Conservation (phyloP, 225 moss, liverwort and hornwort genomes). For the Climacium dendroides region DNA sequence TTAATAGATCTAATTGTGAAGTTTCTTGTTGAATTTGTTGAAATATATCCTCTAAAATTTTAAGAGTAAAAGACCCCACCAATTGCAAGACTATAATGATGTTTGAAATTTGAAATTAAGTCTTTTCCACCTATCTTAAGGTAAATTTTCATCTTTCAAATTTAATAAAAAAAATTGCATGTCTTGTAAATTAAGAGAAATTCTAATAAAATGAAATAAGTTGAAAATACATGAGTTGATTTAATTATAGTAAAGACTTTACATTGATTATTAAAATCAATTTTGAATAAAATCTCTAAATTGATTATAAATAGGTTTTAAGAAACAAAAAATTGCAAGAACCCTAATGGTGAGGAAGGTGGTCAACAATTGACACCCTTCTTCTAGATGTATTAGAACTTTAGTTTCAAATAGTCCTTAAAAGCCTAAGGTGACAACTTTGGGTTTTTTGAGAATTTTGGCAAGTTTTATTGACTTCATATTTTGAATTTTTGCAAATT, state of each 20-base stretch:
- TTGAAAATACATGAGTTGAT: background rate
- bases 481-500: background rate
- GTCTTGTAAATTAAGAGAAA: background rate
- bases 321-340: no score
- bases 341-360: no score
- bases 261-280: background rate
- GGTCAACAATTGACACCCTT: background rate
- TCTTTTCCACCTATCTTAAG: background rate
- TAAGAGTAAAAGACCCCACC: background rate
- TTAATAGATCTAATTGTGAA: background rate
- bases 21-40: background rate
- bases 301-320: no score
- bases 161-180: background rate
- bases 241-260: background rate
- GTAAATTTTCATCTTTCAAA: background rate
- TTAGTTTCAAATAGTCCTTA: background rate
- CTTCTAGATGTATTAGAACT: background rate
- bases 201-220: no score
- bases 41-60: background rate
- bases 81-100: background rate
- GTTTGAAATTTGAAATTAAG: background rate
- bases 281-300: background rate
- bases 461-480: rapidly evolving
- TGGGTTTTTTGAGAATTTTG: background rate
- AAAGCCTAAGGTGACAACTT: background rate